These are phyloP conservation scores for Lactuca saligna DNA, from an alignment of 129 eudicot genomes.

Conservation along the genomic window DNA sequence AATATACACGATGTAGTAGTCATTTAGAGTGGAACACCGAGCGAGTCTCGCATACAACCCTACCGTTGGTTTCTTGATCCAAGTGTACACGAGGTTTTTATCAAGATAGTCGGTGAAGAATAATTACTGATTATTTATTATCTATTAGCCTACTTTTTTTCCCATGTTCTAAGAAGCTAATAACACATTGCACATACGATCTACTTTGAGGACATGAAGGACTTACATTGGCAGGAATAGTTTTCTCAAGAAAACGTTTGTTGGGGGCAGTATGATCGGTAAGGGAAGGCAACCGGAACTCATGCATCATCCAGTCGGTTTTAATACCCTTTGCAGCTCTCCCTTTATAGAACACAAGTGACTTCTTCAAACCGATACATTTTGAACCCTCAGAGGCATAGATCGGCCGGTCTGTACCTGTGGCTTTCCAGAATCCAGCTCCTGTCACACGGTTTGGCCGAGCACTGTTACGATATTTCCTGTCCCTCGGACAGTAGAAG, in stretches of 20 bases:
- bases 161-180: not conserved
- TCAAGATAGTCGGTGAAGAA: not conserved
- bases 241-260: conserved; percentile 63
- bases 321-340: conserved; percentile 94
- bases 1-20: not conserved
- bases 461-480: conserved; percentile 85
- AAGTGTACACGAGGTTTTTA: not conserved
- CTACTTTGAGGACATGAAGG: conserved; percentile 5
- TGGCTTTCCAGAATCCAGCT: conserved; percentile 98
- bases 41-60: not conserved
- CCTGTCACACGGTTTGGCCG: conserved; percentile 93
- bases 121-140: not conserved
- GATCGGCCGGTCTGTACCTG: conserved; percentile 93
- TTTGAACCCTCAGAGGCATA: conserved; percentile 81
- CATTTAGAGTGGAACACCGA: not conserved
- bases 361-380: conserved; percentile 92
- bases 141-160: not conserved
- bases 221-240: conserved; percentile 73
- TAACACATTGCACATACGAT: not conserved
- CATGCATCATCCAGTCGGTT: conserved; percentile 99
- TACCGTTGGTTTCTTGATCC: conserved; percentile 1
- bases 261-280: conserved; percentile 46
- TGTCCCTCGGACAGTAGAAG: conserved; percentile 89
- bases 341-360: conserved; percentile 94
- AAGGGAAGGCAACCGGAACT: conserved; percentile 81